Conservation (phyloP, 2,329 filamentous ascomycete species). For the Aureobasidium pullulans region DNA sequence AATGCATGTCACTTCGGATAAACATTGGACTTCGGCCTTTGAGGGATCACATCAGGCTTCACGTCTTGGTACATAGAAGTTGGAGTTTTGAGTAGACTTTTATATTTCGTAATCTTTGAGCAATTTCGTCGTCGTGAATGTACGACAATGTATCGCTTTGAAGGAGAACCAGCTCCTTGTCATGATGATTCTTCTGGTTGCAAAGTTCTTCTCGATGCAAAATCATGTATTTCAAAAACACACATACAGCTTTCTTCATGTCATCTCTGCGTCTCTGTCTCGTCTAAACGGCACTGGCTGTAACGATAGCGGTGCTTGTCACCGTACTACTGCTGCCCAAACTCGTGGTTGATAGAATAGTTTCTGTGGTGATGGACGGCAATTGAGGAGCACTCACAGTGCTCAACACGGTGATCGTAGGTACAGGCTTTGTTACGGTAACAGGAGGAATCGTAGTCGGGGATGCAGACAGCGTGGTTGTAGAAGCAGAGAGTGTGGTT, state of each 20-base stretch:
- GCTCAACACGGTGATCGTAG: constrained; percentile 12
- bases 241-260: background rate
- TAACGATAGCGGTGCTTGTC: constrained; percentile 5
- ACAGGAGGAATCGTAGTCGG: background rate
- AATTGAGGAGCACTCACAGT: constrained; percentile 3
- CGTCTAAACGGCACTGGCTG: background rate
- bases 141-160: no score
- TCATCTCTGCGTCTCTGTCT: background rate
- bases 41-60: no score
- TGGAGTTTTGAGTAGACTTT: no score
- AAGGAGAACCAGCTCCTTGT: no score
- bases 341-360: constrained; percentile 13
- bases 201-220: no score
- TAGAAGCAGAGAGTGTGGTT: background rate
- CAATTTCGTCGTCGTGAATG: no score
- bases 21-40: no score
- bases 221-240: background rate
- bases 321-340: constrained; percentile 5
- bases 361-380: constrained; percentile 14
- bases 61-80: no score
- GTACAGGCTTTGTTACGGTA: constrained; percentile 15
- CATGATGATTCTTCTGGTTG: no score
- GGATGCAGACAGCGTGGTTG: background rate
- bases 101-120: no score
- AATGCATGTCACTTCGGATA: no score